phyloP scores from a whole-genome alignment of 2,329 filamentous ascomycete species.

The Beauveria bassiana region DNA sequence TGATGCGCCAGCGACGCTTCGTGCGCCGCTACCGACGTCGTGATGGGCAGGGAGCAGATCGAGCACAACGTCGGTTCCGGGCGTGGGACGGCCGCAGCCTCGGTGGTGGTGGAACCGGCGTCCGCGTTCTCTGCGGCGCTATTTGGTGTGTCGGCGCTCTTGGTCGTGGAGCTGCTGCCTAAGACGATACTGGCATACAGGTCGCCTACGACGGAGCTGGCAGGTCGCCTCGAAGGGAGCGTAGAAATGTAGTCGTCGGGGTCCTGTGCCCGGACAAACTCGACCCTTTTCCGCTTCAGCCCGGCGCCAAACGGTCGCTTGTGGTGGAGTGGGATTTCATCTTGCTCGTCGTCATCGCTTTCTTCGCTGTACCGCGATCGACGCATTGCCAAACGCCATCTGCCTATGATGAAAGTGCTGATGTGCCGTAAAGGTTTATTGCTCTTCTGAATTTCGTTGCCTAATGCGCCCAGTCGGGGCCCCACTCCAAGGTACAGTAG shows the following conservation, averaged over 20 bases:
- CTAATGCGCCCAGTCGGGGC: too few relatives aligned
- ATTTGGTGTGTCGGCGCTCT: not conserved
- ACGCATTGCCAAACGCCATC: constrained; percentile 17
- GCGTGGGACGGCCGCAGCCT: not conserved
- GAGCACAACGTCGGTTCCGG: constrained; percentile 21
- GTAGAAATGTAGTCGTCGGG: constrained; percentile 24
- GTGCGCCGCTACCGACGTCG: constrained; percentile 34
- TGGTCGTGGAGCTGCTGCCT: constrained; percentile 24
- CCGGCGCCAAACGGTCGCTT: constrained; percentile 49
- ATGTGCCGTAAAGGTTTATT: not conserved
- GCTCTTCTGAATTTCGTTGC: too few relatives aligned
- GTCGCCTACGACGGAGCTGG: constrained; percentile 38
- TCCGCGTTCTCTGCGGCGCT: constrained; percentile 14
- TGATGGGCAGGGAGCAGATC: constrained; percentile 29
- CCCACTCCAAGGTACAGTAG: too few relatives aligned
- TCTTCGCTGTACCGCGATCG: constrained; percentile 17
- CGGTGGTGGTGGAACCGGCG: constrained; percentile 9
- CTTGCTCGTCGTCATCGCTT: constrained; percentile 26
- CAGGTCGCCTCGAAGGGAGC: constrained; percentile 18
- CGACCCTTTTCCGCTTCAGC: constrained; percentile 44
- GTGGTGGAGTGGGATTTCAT: constrained; percentile 45
- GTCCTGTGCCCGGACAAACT: constrained; percentile 49
- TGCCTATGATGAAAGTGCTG: not conserved
- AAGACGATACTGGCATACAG: constrained; percentile 62
- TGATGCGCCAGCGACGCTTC: constrained; percentile 63